Percentiles rank a stretch among this genome's conserved stretches.
Evolutionary conservation across 108 stramenopile genomes (phyloP).

Genomic region (Nitzschia inconspicua): DNA sequence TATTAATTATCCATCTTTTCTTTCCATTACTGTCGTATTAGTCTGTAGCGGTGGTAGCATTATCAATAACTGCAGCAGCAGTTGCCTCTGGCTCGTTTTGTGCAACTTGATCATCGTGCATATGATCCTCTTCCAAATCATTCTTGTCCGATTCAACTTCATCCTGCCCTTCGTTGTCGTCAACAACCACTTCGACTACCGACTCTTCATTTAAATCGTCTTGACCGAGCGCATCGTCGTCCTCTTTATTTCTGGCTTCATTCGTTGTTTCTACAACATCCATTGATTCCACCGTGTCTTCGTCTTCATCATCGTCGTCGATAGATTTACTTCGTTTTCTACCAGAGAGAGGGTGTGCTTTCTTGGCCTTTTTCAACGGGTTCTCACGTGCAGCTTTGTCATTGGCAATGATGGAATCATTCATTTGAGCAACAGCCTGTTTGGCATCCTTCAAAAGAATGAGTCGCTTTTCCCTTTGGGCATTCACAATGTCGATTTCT

Average conservation of each 20-base stretch:
- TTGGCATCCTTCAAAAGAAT: slow-evolving; percentile 20
- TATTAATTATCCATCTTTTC: too few relatives aligned
- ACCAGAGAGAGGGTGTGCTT: neutral
- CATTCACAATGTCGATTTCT: slow-evolving; percentile 27
- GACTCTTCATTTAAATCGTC: slow-evolving; percentile 1
- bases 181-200: neutral
- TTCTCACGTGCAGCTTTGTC: slow-evolving; percentile 38
- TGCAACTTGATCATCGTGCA: neutral
- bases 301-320: neutral
- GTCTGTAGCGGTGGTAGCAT: neutral
- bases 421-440: slow-evolving; percentile 1
- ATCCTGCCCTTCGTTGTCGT: too few relatives aligned
- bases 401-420: slow-evolving; percentile 15
- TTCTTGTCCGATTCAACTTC: neutral
- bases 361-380: slow-evolving; percentile 30
- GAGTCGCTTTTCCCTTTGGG: slow-evolving; percentile 10
- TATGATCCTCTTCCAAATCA: neutral
- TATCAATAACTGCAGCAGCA: neutral
- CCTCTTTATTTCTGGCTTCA: neutral
- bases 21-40: too few relatives aligned
- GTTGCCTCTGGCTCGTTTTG: neutral
- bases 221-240: slow-evolving; percentile 1
- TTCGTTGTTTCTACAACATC: neutral
- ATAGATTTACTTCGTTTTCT: neutral
- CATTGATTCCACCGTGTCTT: neutral